Percentiles rank a stretch among this genome's conserved stretches.
Conservation (phyloP, 169 alveolate species). For the Eimeria praecox region DNA sequence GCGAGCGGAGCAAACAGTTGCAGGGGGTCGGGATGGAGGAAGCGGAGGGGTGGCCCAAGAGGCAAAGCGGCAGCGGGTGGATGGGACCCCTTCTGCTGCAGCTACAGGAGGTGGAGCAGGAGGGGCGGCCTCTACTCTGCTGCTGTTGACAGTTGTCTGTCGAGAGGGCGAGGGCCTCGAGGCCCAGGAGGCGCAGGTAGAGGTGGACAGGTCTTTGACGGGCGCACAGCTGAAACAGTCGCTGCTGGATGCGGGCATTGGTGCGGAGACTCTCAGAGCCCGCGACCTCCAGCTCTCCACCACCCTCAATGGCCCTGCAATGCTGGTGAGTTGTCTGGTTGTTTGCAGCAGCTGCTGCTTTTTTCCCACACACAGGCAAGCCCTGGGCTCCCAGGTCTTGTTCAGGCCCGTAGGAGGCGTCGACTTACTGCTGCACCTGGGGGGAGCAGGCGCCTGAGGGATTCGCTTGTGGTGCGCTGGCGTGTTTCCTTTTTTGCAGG, state of each 20-base stretch:
- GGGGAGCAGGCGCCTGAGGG: neutral
- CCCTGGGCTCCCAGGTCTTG: too few species aligned
- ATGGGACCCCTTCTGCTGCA: slow-evolving; percentile 18
- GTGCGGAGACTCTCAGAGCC: slow-evolving; percentile 59
- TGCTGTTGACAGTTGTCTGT: slow-evolving; percentile 78
- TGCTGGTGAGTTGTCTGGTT: slow-evolving; percentile 16
- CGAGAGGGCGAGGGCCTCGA: slow-evolving; percentile 80
- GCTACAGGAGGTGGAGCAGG: slow-evolving; percentile 7
- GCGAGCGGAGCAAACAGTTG: slow-evolving; percentile 45
- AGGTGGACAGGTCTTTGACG: slow-evolving; percentile 71
- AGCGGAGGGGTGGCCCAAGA: slow-evolving; percentile 26
- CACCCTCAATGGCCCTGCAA: slow-evolving; percentile 1
- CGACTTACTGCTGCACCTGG: neutral
- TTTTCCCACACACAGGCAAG: neutral
- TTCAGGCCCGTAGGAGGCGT: neutral
- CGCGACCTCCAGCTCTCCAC: slow-evolving; percentile 57
- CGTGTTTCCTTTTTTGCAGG: neutral
- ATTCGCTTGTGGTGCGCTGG: neutral
- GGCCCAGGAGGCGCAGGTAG: slow-evolving; percentile 79
- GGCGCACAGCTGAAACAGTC: slow-evolving; percentile 77
- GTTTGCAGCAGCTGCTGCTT: slow-evolving; percentile 12
- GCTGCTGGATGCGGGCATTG: slow-evolving; percentile 80
- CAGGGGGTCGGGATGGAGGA: slow-evolving; percentile 2
- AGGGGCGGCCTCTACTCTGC: neutral
- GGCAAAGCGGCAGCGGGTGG: slow-evolving; percentile 76